Evolutionary conservation across 1,284 basidiomycete species (phyloP).

Genomic region (Sanghuangporus weigelae): DNA sequence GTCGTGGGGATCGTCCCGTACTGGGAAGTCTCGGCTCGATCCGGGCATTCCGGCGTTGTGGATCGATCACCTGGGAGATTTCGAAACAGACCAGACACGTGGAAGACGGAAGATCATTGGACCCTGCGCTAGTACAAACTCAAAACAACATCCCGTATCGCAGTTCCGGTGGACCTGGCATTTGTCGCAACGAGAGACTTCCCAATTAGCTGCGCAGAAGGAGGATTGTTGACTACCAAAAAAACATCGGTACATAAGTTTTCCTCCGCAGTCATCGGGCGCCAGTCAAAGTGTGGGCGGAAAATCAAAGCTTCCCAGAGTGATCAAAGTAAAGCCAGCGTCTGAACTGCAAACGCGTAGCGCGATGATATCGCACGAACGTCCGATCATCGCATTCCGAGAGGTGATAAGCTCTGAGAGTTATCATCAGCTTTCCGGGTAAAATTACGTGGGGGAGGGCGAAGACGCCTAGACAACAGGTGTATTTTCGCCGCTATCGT

Average conservation of each 20-base stretch:
- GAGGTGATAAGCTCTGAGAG: no score
- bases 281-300: not conserved
- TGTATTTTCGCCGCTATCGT: no score
- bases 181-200: not conserved
- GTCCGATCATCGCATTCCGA: not conserved
- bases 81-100: not conserved
- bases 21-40: not conserved
- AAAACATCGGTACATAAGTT: not conserved
- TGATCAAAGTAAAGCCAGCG: not conserved
- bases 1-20: not conserved
- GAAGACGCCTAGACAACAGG: no score
- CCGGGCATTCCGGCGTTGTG: not conserved
- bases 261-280: not conserved
- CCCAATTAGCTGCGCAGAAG: not conserved
- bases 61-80: not conserved
- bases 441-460: no score
- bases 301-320: not conserved
- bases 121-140: not conserved
- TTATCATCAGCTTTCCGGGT: no score
- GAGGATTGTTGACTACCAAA: no score
- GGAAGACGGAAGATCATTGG: conserved; percentile 1
- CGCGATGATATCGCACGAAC: not conserved
- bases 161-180: not conserved
- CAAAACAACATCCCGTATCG: not conserved
- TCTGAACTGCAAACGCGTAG: not conserved